Conservation (phyloP, 1,284 basidiomycete species). For the Ustilago vetiveriae region DNA sequence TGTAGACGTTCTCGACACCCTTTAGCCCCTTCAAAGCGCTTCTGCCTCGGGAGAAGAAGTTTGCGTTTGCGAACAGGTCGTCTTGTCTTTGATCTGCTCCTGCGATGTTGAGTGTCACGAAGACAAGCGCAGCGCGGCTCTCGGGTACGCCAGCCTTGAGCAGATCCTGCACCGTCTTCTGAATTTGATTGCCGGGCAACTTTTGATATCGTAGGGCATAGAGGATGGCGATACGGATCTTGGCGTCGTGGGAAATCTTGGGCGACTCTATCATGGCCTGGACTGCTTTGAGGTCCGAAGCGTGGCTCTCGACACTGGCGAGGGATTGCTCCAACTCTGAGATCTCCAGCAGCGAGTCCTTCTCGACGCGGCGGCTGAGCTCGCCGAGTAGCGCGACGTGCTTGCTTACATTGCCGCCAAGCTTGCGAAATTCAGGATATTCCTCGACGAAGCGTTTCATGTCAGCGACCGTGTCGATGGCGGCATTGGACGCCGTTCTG, state of each 20-base stretch:
- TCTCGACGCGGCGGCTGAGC: constrained; percentile 86
- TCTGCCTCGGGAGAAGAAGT: constrained; percentile 90
- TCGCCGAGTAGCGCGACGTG: constrained; percentile 97
- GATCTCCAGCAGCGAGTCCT: constrained; percentile 79
- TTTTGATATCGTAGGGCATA: constrained; percentile 96
- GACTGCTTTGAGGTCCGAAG: constrained; percentile 77
- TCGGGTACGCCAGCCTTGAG: constrained; percentile 82
- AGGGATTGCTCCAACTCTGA: constrained; percentile 97
- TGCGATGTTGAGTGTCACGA: constrained; percentile 90
- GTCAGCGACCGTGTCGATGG: constrained; percentile 94
- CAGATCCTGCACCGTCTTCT: constrained; percentile 81
- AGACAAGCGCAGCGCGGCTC: constrained; percentile 89
- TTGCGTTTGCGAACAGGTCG: constrained; percentile 95
- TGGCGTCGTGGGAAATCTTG: constrained; percentile 80
- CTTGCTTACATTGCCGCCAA: constrained; percentile 97
- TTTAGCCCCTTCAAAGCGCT: constrained; percentile 95
- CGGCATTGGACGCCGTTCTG: constrained; percentile 76
- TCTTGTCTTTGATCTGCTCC: constrained; percentile 97
- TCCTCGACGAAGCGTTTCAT: constrained; percentile 84
- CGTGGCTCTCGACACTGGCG: constrained; percentile 84
- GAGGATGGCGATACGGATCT: constrained; percentile 90
- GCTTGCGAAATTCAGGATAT: constrained; percentile 94
- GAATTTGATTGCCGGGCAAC: constrained; percentile 83
- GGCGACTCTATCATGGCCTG: constrained; percentile 69
- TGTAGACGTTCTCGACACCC: constrained; percentile 99